A percentile compares a stretch with the other conserved stretches of the same genome.
Conservation (phyloP, 1,139 yeast species). For the Hyphopichia burtonii region DNA sequence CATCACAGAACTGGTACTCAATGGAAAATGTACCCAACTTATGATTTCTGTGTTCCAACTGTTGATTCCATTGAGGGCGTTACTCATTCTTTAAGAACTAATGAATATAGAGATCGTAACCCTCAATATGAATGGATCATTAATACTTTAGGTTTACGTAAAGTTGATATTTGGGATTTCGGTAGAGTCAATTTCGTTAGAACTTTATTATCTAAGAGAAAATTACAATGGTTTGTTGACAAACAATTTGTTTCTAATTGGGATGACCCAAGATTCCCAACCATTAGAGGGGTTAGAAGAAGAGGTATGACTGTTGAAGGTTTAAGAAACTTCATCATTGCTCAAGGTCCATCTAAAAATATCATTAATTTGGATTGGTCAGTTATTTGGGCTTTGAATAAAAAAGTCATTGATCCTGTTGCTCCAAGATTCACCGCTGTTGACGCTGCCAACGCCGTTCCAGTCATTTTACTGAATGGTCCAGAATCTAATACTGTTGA, state of each 20-base stretch:
- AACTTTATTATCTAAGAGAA: slow-evolving; percentile 92
- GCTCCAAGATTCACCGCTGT: slow-evolving; percentile 95
- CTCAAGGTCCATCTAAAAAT: slow-evolving; percentile 97
- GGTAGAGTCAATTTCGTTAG: slow-evolving; percentile 95
- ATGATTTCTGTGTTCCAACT: slow-evolving; percentile 96
- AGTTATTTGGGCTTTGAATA: slow-evolving; percentile 94
- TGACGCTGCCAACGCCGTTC: slow-evolving; percentile 57
- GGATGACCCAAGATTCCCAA: slow-evolving; percentile 99
- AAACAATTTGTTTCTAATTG: slow-evolving; percentile 81
- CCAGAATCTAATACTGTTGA: slow-evolving; percentile 65
- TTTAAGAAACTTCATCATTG: slow-evolving; percentile 82
- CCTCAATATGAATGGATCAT: slow-evolving; percentile 97
- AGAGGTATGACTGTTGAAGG: slow-evolving; percentile 99
- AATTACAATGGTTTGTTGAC: slow-evolving; percentile 98
- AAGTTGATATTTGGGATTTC: slow-evolving; percentile 96
- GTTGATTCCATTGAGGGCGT: slow-evolving; percentile 96
- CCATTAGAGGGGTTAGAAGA: slow-evolving; percentile 97
- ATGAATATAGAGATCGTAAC: slow-evolving; percentile 96
- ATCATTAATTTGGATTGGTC: slow-evolving; percentile 96
- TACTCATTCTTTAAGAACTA: slow-evolving; percentile 95
- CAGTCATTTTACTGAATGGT: slow-evolving; percentile 65
- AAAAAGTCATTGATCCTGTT: slow-evolving; percentile 92
- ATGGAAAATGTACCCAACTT: slow-evolving; percentile 97
- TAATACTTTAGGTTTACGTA: slow-evolving; percentile 73
- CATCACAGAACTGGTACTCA: slow-evolving; percentile 91